Conservation (phyloP, 768 basidiomycete species). For the Kwoniella newhampshirensis region DNA sequence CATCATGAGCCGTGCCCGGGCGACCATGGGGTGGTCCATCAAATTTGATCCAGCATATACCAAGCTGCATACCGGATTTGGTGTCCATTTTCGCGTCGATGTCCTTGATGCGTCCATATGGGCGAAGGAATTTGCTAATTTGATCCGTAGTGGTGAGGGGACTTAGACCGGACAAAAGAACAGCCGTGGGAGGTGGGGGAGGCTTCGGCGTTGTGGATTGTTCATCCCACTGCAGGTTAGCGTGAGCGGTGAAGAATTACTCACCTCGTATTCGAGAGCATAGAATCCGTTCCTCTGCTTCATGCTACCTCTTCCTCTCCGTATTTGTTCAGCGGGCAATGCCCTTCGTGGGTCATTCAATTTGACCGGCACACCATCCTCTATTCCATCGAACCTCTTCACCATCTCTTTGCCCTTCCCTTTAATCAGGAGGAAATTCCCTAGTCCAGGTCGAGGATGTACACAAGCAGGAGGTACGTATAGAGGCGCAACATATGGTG, state of each 20-base stretch:
- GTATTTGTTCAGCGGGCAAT: slow-evolving; percentile 10
- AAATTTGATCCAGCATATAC: slow-evolving; percentile 74
- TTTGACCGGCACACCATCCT: slow-evolving; percentile 10
- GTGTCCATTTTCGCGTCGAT: slow-evolving; percentile 78
- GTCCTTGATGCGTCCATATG: slow-evolving; percentile 64
- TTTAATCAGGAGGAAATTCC: slow-evolving; percentile 17
- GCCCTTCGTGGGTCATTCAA: slow-evolving; percentile 32
- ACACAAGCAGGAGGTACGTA: slow-evolving; percentile 31
- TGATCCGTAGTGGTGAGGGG: slow-evolving; percentile 67
- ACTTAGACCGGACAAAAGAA: slow-evolving; percentile 71
- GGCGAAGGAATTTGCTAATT: slow-evolving; percentile 66
- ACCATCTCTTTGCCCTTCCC: slow-evolving; percentile 28
- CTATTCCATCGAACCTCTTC: slow-evolving; percentile 30
- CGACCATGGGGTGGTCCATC: slow-evolving; percentile 29
- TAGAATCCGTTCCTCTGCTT: slow-evolving; percentile 37
- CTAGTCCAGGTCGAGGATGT: slow-evolving; percentile 20
- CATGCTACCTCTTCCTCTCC: slow-evolving; percentile 29
- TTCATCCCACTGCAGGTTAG: slow-evolving; percentile 65
- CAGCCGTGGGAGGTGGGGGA: slow-evolving; percentile 59
- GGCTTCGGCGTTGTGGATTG: slow-evolving; percentile 72
- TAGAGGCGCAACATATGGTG: slow-evolving; percentile 27
- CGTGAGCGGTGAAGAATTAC: slow-evolving; percentile 8
- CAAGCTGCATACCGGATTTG: slow-evolving; percentile 75
- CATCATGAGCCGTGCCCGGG: slow-evolving; percentile 58
- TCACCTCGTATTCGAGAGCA: slow-evolving; percentile 44